Evolutionary conservation across 2,329 filamentous ascomycete species (phyloP).

Genomic region (Fusarium kyushuense): DNA sequence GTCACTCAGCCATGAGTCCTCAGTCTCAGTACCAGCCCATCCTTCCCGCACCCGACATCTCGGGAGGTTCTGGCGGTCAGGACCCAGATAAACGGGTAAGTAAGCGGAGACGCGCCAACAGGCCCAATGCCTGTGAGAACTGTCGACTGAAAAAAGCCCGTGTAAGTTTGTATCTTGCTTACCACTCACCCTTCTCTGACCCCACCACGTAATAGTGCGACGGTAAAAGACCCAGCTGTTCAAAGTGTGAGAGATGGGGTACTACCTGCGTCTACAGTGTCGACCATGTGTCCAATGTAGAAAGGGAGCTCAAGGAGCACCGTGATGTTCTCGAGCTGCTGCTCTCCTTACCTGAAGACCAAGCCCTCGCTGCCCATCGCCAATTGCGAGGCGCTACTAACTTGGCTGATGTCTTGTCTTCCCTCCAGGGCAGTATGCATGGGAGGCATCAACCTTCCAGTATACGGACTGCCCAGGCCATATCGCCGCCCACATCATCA

Average conservation of each 20-base stretch:
- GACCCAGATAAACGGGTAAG: slow-evolving; percentile 18
- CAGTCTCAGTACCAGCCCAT: slow-evolving; percentile 14
- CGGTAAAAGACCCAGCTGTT: slow-evolving; percentile 26
- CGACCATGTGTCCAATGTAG: slow-evolving; percentile 26
- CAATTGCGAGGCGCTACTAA: slow-evolving; percentile 10
- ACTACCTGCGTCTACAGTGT: slow-evolving; percentile 21
- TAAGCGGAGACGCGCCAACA: slow-evolving; percentile 24
- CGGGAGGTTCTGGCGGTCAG: slow-evolving; percentile 4
- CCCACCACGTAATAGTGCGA: slow-evolving; percentile 15
- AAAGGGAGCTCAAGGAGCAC: slow-evolving; percentile 27
- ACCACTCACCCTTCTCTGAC: slow-evolving; percentile 10
- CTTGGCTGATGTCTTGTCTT: slow-evolving; percentile 15
- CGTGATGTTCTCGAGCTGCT: slow-evolving; percentile 27
- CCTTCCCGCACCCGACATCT: slow-evolving; percentile 18
- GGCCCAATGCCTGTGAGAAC: slow-evolving; percentile 33
- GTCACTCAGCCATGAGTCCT: slow-evolving; percentile 7
- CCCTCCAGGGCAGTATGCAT: slow-evolving; percentile 30
- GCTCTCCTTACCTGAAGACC: slow-evolving; percentile 15
- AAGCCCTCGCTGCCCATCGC: slow-evolving; percentile 14
- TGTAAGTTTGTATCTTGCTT: slow-evolving; percentile 15
- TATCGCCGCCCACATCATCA: slow-evolving; percentile 32
- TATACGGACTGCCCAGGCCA: slow-evolving; percentile 16
- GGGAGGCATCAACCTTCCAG: slow-evolving; percentile 26
- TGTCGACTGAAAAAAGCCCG: slow-evolving; percentile 35
- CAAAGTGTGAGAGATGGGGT: slow-evolving; percentile 29